Evolutionary conservation across 257 asterid species (phyloP).

Genomic region (Solanum paucissectum): DNA sequence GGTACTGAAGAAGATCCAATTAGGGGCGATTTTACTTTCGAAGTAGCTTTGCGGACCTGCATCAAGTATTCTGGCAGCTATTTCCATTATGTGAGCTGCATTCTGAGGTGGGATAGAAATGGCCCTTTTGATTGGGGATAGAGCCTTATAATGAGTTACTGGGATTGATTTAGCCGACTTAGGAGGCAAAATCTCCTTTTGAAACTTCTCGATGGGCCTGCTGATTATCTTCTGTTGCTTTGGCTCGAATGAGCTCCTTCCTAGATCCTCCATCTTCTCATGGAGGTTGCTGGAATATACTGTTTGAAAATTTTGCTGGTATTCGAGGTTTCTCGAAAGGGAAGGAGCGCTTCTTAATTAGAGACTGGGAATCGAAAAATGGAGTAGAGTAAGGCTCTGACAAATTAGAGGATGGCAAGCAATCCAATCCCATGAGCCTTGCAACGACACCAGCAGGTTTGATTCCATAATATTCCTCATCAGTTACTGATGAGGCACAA

Average conservation of each 20-base stretch:
- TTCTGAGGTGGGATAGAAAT: slow-evolving; percentile 38
- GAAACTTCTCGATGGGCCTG: slow-evolving; percentile 66
- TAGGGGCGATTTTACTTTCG: slow-evolving; percentile 32
- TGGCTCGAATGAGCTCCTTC: slow-evolving; percentile 13
- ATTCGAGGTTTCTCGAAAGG: slow-evolving; percentile 16
- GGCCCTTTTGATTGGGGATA: slow-evolving; percentile 72
- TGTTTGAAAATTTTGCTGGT: slow-evolving; percentile 22
- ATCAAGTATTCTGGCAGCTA: slow-evolving; percentile 73
- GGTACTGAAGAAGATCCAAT: slow-evolving; percentile 59
- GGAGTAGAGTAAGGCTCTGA: slow-evolving; percentile 49
- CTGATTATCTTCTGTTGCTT: slow-evolving; percentile 25
- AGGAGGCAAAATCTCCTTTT: slow-evolving; percentile 74
- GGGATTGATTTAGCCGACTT: slow-evolving; percentile 88
- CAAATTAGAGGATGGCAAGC: slow-evolving; percentile 50
- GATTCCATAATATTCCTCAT: slow-evolving; percentile 49
- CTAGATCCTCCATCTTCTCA: slow-evolving; percentile 10
- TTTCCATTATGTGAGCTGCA: slow-evolving; percentile 87
- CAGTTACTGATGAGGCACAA: slow-evolving; percentile 65
- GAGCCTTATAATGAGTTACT: slow-evolving; percentile 68
- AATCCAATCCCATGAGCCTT: slow-evolving; percentile 94
- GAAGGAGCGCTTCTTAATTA: slow-evolving; percentile 20
- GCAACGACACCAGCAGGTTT: slow-evolving; percentile 80
- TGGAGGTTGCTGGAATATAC: slow-evolving; percentile 26
- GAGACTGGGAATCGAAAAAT: slow-evolving; percentile 40
- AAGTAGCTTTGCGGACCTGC: slow-evolving; percentile 31